These are phyloP conservation scores for Phytophthora rubi DNA, from an alignment of 352 stramenopile genomes.

Conservation along the genomic window DNA sequence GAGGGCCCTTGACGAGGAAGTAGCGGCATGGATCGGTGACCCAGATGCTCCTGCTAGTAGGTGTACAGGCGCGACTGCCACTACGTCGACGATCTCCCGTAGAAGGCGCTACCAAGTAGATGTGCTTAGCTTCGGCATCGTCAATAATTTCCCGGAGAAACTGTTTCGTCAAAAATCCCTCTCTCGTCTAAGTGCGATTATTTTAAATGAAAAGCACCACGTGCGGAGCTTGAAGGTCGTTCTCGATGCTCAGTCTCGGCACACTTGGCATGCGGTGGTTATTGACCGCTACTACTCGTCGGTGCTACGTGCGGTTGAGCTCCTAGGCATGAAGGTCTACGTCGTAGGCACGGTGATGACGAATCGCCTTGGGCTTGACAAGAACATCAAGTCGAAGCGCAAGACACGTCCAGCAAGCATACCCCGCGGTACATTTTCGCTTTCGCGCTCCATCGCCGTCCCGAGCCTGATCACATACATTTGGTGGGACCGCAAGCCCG, in stretches of 20 bases:
- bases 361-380: slow-evolving; percentile 5
- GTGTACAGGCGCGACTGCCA: too few species aligned
- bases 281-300: slow-evolving; percentile 1
- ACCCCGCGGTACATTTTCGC: slow-evolving; percentile 7
- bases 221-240: slow-evolving; percentile 12
- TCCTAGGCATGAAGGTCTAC: neutral
- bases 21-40: too few species aligned
- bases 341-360: slow-evolving; percentile 1
- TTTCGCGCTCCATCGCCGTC: slow-evolving; percentile 10
- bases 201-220: too few species aligned
- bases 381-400: slow-evolving; percentile 6
- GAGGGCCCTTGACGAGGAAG: too few species aligned
- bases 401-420: slow-evolving; percentile 4
- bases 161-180: too few species aligned
- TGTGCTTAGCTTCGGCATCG: too few species aligned
- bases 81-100: too few species aligned
- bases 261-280: neutral
- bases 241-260: too few species aligned
- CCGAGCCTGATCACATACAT: slow-evolving; percentile 17
- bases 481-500: slow-evolving; percentile 40
- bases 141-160: too few species aligned
- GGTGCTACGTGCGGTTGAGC: neutral
- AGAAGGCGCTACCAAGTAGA: too few species aligned
- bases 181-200: too few species aligned
- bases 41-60: too few species aligned